Evolutionary conservation across 2,329 filamentous ascomycete genomes (phyloP).

Genomic region (Talaromyces sp.): DNA sequence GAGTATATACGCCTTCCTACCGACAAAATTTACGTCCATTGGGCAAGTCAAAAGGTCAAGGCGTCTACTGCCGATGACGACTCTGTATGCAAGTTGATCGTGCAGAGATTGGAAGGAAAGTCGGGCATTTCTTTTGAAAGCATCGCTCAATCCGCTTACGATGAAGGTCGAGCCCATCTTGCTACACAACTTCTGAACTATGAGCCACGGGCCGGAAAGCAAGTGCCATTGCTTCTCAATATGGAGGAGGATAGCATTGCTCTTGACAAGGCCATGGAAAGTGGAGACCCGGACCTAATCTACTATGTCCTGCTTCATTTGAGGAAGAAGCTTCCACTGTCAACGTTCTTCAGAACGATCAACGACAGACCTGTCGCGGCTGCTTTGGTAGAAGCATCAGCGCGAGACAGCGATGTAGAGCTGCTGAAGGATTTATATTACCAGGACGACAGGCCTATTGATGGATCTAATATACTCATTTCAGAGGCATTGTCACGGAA

Average conservation of each 20-base stretch:
- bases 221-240: constrained; percentile 85
- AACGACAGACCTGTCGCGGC: constrained; percentile 81
- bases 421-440: constrained; percentile 95
- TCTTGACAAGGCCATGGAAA: constrained; percentile 93
- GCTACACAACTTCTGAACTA: constrained; percentile 90
- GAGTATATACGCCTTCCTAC: constrained; percentile 82
- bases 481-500: constrained; percentile 75
- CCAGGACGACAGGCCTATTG: constrained; percentile 86
- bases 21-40: constrained; percentile 90
- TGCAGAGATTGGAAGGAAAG: constrained; percentile 81
- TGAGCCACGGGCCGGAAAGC: constrained; percentile 89
- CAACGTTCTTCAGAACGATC: constrained; percentile 88
- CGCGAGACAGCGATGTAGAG: constrained; percentile 71
- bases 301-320: constrained; percentile 82
- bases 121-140: constrained; percentile 93
- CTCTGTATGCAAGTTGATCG: constrained; percentile 78
- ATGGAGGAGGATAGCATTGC: constrained; percentile 97
- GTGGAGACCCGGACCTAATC: constrained; percentile 90
- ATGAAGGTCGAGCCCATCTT: constrained; percentile 84
- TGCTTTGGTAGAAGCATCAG: constrained; percentile 82
- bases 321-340: constrained; percentile 84
- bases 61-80: constrained; percentile 82
- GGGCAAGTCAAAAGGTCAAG: constrained; percentile 92
- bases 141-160: constrained; percentile 87
- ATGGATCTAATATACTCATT: constrained; percentile 83